These are phyloP conservation scores for Leptodermis oblonga DNA, from an alignment of 257 asterid species.

Conservation along the genomic window DNA sequence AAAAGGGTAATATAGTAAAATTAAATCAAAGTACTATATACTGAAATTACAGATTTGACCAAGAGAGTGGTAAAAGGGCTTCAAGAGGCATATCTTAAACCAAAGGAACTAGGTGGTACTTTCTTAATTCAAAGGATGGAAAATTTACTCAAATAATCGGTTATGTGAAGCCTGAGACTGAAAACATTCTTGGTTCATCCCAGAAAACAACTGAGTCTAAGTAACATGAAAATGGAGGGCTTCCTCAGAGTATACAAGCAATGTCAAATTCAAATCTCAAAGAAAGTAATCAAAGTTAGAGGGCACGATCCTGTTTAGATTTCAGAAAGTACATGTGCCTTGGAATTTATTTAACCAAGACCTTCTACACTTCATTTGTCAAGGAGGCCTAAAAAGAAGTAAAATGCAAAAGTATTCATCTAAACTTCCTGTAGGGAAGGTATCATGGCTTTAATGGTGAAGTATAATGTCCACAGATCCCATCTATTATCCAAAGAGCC, in stretches of 20 bases:
- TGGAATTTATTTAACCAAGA: too few species aligned
- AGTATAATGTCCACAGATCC: background rate
- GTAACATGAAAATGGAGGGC: background rate
- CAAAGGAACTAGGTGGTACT: background rate
- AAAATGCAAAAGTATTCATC: background rate
- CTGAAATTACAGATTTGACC: background rate
- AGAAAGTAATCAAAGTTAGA: background rate
- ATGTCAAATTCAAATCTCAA: background rate
- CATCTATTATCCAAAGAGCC: constrained; percentile 1
- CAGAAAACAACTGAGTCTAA: background rate
- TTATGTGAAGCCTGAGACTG: background rate
- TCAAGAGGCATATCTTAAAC: background rate
- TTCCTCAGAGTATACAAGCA: background rate
- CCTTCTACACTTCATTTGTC: background rate
- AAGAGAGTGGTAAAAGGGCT: background rate
- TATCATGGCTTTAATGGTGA: background rate
- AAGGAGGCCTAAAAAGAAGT: background rate
- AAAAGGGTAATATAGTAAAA: background rate
- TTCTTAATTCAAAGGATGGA: background rate
- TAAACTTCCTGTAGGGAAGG: background rate
- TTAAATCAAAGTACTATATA: background rate
- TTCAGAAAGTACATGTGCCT: background rate
- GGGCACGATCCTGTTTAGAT: background rate
- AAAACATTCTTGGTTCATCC: background rate
- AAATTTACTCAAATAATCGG: background rate